Conservation (phyloP, 2,329 filamentous ascomycete genomes). For the Exophiala mesophila region DNA sequence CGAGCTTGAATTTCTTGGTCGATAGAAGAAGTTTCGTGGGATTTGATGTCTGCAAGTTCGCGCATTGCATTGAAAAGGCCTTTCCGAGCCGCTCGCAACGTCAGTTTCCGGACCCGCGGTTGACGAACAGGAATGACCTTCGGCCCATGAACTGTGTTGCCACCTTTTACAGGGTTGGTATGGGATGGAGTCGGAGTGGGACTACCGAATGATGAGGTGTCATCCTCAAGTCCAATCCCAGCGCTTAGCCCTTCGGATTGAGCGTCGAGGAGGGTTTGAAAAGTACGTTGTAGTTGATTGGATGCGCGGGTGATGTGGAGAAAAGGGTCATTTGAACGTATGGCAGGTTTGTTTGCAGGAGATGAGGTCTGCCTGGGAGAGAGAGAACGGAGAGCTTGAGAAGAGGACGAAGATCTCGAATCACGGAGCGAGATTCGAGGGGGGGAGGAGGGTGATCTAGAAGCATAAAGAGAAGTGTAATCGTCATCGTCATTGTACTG, state of each 20-base stretch:
- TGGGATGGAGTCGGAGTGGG: slow-evolving; percentile 39
- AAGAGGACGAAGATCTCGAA: slow-evolving; percentile 5
- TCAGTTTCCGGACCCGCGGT: slow-evolving; percentile 42
- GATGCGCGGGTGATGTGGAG: slow-evolving; percentile 50
- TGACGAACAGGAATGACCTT: slow-evolving; percentile 37
- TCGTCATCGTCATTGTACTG: slow-evolving; percentile 13
- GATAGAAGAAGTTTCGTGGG: slow-evolving; percentile 51
- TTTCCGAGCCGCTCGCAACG: slow-evolving; percentile 49
- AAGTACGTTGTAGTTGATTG: slow-evolving; percentile 51
- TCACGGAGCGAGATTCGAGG: slow-evolving; percentile 17
- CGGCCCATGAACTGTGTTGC: slow-evolving; percentile 28
- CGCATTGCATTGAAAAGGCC: slow-evolving; percentile 55
- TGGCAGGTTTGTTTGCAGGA: slow-evolving; percentile 17
- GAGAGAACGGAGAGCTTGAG: slow-evolving; percentile 1
- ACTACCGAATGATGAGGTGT: slow-evolving; percentile 45
- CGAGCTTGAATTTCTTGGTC: slow-evolving; percentile 43
- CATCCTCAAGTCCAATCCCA: slow-evolving; percentile 42
- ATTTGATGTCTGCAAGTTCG: slow-evolving; percentile 52
- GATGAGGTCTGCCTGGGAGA: slow-evolving; percentile 4
- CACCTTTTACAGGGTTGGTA: slow-evolving; percentile 18
- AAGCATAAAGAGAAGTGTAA: slow-evolving; percentile 7
- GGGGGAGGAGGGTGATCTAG: slow-evolving; percentile 6
- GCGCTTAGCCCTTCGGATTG: slow-evolving; percentile 55
- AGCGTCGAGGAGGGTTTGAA: slow-evolving; percentile 57
- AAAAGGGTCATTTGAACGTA: slow-evolving; percentile 36